Evolutionary conservation across 129 eudicot genomes (phyloP).

Genomic region (Flaveria linearis): DNA sequence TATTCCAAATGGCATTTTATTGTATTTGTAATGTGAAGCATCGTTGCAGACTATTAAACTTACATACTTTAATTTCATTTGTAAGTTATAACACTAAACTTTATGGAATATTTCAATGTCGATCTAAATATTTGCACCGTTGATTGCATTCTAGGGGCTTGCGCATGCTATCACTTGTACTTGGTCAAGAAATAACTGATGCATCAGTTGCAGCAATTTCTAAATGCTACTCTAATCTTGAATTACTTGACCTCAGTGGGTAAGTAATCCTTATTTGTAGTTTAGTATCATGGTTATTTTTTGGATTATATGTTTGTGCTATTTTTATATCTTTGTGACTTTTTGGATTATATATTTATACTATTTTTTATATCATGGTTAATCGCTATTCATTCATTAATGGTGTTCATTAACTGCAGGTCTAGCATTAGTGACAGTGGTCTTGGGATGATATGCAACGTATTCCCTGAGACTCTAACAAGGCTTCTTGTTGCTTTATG

Average conservation of each 20-base stretch:
- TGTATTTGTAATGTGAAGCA: background rate
- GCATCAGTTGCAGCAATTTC: slow-evolving; percentile 96
- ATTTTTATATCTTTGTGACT: background rate
- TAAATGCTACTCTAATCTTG: slow-evolving; percentile 73
- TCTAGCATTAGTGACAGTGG: slow-evolving; percentile 98
- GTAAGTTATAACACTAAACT: background rate
- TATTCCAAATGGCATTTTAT: slow-evolving; percentile 21
- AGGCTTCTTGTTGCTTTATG: slow-evolving; percentile 84
- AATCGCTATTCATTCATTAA: slow-evolving; percentile 5
- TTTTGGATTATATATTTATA: background rate
- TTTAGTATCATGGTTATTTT: background rate
- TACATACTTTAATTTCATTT: background rate
- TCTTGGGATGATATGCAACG: slow-evolving; percentile 95
- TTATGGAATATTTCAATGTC: background rate
- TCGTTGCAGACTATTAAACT: background rate
- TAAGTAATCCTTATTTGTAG: slow-evolving; percentile 36
- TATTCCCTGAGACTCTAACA: slow-evolving; percentile 74
- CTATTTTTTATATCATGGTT: background rate
- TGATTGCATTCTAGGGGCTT: slow-evolving; percentile 56
- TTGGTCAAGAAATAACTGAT: slow-evolving; percentile 88
- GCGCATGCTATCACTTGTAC: slow-evolving; percentile 88
- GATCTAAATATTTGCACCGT: background rate
- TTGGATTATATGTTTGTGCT: background rate
- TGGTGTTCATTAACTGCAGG: slow-evolving; percentile 45
- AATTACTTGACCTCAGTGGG: slow-evolving; percentile 98